Evolutionary conservation across 305 asterid genomes (phyloP).

Genomic region (Andrographis paniculata): DNA sequence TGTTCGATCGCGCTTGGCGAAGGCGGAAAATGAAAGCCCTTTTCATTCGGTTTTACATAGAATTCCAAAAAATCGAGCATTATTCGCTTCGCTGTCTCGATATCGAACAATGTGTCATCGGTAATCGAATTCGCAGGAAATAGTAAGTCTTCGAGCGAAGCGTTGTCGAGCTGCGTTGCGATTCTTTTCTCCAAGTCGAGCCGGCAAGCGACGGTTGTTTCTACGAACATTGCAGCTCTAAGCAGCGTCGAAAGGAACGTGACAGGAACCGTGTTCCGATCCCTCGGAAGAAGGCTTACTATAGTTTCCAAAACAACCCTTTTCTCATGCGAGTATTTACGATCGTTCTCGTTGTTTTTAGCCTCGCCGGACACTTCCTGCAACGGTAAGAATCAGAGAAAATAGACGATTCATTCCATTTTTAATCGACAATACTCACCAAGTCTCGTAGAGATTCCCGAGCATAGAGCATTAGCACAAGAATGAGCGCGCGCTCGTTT

Average conservation of each 20-base stretch:
- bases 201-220: constrained; percentile 78
- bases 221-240: constrained; percentile 65
- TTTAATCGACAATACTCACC: constrained; percentile 30
- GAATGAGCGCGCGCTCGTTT: constrained; percentile 41
- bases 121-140: constrained; percentile 64
- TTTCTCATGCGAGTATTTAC: constrained; percentile 69
- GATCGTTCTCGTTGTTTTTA: constrained; percentile 57
- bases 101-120: constrained; percentile 68
- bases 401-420: neutral
- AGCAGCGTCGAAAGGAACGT: constrained; percentile 91
- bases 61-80: constrained; percentile 43
- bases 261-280: constrained; percentile 59
- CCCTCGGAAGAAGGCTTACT: constrained; percentile 78
- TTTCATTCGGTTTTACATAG: constrained; percentile 20
- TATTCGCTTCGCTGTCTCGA: constrained; percentile 65
- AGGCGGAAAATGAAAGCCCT: constrained; percentile 24
- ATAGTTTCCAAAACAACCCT: constrained; percentile 75
- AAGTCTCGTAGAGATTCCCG: constrained; percentile 58
- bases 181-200: constrained; percentile 86
- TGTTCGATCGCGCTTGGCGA: constrained; percentile 43
- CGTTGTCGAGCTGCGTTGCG: constrained; percentile 65
- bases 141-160: constrained; percentile 65
- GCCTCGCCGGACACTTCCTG: constrained; percentile 80
- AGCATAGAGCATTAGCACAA: constrained; percentile 49
- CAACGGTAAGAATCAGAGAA: neutral